A percentile compares a stretch with the other conserved stretches of the same genome.
phyloP scores from a whole-genome alignment of 768 basidiomycete genomes.

The Tricholoma hemisulphureum region DNA sequence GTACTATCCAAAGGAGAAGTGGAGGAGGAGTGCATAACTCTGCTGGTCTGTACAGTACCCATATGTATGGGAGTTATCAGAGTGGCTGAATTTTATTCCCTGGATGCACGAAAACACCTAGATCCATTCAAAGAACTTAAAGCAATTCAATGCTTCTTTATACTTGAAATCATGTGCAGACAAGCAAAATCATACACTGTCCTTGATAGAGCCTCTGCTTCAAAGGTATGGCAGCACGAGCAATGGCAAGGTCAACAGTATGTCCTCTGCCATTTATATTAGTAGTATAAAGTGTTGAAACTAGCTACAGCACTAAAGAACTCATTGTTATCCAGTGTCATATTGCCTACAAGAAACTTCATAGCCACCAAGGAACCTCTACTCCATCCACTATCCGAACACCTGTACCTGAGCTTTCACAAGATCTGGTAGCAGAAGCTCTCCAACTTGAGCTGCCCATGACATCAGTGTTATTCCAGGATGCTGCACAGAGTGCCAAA shows the following conservation, averaged over 20 bases:
- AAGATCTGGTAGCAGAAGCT: neutral
- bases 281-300: neutral
- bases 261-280: neutral
- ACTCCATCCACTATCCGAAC: conserved; percentile 1
- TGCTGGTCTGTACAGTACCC: neutral
- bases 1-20: conserved; percentile 1
- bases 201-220: neutral
- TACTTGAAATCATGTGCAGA: neutral
- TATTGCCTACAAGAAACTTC: neutral
- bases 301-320: neutral
- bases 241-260: conserved; percentile 1
- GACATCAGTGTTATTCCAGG: neutral
- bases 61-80: neutral
- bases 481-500: neutral
- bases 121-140: neutral
- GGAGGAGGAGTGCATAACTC: neutral
- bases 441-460: neutral
- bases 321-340: neutral
- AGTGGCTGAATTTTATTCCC: neutral
- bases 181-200: neutral
- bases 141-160: neutral
- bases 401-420: neutral
- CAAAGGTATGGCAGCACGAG: neutral
- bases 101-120: neutral
- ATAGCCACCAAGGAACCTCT: neutral